phyloP scores from a whole-genome alignment of 768 basidiomycete genomes.

The Mycena vitilis region DNA sequence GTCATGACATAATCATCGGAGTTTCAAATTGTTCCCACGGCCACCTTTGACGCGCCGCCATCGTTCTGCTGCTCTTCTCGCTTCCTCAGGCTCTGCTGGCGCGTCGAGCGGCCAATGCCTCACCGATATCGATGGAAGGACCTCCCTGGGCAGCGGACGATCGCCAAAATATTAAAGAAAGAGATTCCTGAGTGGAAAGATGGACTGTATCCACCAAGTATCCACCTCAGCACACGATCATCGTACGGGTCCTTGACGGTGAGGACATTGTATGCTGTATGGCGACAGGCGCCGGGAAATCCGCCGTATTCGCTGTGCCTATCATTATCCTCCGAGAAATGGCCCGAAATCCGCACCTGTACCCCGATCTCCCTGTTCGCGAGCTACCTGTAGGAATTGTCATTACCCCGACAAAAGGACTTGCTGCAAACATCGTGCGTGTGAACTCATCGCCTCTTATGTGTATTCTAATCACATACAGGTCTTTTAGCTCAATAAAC shows the following conservation, averaged over 20 bases:
- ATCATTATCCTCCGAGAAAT: constrained; percentile 31
- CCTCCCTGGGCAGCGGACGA: constrained; percentile 26
- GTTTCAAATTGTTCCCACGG: constrained; percentile 14
- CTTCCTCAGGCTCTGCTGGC: not conserved
- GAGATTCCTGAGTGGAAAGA: constrained; percentile 33
- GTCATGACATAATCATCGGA: constrained; percentile 9
- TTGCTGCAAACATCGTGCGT: constrained; percentile 38
- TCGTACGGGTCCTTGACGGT: constrained; percentile 33
- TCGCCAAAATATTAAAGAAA: constrained; percentile 33
- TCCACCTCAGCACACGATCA: constrained; percentile 32
- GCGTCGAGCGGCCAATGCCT: not conserved
- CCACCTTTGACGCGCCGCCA: not conserved
- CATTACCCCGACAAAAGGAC: constrained; percentile 40
- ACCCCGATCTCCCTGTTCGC: constrained; percentile 33
- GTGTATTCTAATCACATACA: not conserved
- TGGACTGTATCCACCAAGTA: constrained; percentile 29
- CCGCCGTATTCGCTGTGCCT: constrained; percentile 31
- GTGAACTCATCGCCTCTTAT: not conserved
- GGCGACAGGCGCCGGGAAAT: constrained; percentile 30
- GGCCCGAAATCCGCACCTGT: constrained; percentile 16
- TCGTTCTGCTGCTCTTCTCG: not conserved
- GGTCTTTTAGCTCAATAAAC: constrained; percentile 17
- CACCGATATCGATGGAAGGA: constrained; percentile 26
- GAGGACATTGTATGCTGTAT: constrained; percentile 23
- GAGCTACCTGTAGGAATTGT: constrained; percentile 36